Evolutionary conservation across 768 basidiomycete species (phyloP), one percentile per base, ranked within the genome.

Genomic region (Dendrothele bispora): DNA sequence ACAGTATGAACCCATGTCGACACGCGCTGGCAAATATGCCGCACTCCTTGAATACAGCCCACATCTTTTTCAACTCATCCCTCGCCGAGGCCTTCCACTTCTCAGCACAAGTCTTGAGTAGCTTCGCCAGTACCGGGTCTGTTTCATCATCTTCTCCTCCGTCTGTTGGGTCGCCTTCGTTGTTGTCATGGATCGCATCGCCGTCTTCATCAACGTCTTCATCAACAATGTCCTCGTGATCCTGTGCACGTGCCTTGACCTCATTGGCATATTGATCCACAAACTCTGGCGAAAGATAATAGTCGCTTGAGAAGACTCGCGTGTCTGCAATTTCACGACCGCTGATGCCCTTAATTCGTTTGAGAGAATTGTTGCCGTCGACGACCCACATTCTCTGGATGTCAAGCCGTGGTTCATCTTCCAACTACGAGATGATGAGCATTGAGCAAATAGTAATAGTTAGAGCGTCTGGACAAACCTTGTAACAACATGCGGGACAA

Each of bases 1-100:
- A 50, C 3, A 55, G 46, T 15, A 53, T 37, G 1, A 58, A 48
- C 3, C 61, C 58, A 50, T 63, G 61, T 2, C 48, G 27, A 29
- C 61, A 63, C 10, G 43, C 52, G 47, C 43, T 39, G 1, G 61
- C 57, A 43, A 68, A 69, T 11, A 68, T 52, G 1, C 67, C 61
- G 0, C 57, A 59, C 55, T 66, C 59, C 3, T 63, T 49, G 38
- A 61, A 68, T 10, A 62, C 47, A 4, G 41, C 51, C 61, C 58
- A 65, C 52, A 57, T 58, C 10, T 43, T 51, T 48, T 60, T 65
- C 18, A 43, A 50, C 3, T 50, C 37, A 15, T 66, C 61, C 3
- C 50, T 34, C 0, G 53, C 42, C 2, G 57, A 54, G 0, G 55
- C 61, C 44, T 61, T 63, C 60, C 59, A 65, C 32, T 62, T 61